A percentile compares a stretch with the other conserved stretches of the same genome.
Conservation (phyloP, 805 yeast species). For the Kluyveromyces starmeri region DNA sequence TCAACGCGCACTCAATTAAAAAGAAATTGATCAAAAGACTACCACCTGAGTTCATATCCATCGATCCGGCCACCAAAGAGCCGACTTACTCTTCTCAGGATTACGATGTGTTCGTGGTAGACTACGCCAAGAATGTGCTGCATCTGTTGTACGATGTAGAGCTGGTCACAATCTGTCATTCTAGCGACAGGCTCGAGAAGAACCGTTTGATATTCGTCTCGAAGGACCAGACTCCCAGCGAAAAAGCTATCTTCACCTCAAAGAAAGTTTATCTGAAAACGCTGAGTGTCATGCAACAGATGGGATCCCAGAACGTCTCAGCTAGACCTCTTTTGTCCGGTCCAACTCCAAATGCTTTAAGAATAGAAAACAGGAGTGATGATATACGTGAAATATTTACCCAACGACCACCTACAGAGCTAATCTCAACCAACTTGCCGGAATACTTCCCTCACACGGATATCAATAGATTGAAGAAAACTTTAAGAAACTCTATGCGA, state of each 20-base stretch:
- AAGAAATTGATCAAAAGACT: slow-evolving; percentile 54
- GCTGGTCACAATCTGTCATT: slow-evolving; percentile 72
- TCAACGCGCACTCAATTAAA: slow-evolving; percentile 71
- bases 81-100: slow-evolving; percentile 18
- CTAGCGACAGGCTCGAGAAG: slow-evolving; percentile 61
- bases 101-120: slow-evolving; percentile 57
- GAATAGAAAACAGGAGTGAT: slow-evolving; percentile 22
- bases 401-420: slow-evolving; percentile 88
- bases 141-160: slow-evolving; percentile 65
- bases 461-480: slow-evolving; percentile 60
- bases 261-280: slow-evolving; percentile 34
- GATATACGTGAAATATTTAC: slow-evolving; percentile 47
- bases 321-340: slow-evolving; percentile 5
- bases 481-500: slow-evolving; percentile 76
- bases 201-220: slow-evolving; percentile 61
- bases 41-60: slow-evolving; percentile 20
- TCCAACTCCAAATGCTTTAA: slow-evolving; percentile 1
- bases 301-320: slow-evolving; percentile 5
- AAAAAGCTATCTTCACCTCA: slow-evolving; percentile 49
- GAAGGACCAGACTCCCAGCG: slow-evolving; percentile 53
- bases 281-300: slow-evolving; percentile 14
- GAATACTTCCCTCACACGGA: slow-evolving; percentile 88
- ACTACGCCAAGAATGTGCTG: slow-evolving; percentile 31
- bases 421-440: slow-evolving; percentile 79
- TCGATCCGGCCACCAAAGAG: slow-evolving; percentile 18